Percentiles rank a stretch among this genome's conserved stretches.
Conservation (phyloP, 2,329 filamentous ascomycete species). For the Microthyrium microscopicum region DNA sequence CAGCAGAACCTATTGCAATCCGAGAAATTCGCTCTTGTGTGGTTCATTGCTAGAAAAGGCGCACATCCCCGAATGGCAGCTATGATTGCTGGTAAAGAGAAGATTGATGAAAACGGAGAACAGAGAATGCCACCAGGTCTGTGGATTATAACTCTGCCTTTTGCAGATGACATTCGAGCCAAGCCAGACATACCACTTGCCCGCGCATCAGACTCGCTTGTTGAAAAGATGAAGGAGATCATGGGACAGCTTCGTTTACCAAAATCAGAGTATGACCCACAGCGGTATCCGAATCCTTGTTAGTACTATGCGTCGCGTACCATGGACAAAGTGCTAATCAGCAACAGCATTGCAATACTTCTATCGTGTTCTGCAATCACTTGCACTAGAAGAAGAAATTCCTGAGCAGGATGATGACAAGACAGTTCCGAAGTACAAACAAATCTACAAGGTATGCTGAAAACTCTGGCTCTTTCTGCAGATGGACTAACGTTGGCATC, state of each 20-base stretch:
- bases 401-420: conserved; percentile 60
- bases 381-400: conserved; percentile 82
- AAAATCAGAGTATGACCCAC: conserved; percentile 66
- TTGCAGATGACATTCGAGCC: conserved; percentile 71
- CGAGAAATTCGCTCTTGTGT: conserved; percentile 70
- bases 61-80: conserved; percentile 66
- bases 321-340: conserved; percentile 4
- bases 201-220: conserved; percentile 50
- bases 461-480: neutral
- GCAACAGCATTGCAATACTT: conserved; percentile 70
- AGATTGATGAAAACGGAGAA: conserved; percentile 43
- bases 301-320: conserved; percentile 10
- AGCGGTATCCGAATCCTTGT: conserved; percentile 73
- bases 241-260: conserved; percentile 80
- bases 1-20: conserved; percentile 71
- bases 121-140: conserved; percentile 66
- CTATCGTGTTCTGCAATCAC: conserved; percentile 80
- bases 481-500: conserved; percentile 4
- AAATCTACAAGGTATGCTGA: conserved; percentile 55
- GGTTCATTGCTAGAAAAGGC: conserved; percentile 74
- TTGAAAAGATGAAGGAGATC: conserved; percentile 66
- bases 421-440: conserved; percentile 67
- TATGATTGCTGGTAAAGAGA: conserved; percentile 58
- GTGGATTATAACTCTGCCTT: conserved; percentile 79
- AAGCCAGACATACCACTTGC: conserved; percentile 44